phyloP scores from a whole-genome alignment of 768 basidiomycete genomes.

The Omphalotus guepiniiformis region DNA sequence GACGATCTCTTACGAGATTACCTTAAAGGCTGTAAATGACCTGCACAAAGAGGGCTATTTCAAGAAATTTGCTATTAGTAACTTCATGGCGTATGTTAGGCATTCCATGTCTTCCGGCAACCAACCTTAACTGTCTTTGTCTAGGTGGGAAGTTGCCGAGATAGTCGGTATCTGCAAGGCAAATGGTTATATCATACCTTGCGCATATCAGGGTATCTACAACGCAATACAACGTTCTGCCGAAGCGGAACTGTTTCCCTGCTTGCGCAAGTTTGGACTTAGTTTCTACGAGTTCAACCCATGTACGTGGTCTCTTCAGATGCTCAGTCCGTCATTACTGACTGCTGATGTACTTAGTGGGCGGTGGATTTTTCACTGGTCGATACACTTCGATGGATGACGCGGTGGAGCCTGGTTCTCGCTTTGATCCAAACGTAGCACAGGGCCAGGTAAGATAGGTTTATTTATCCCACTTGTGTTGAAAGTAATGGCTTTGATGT shows the following conservation, averaged over 20 bases:
- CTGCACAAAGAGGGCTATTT: conserved; percentile 56
- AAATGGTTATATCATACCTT: conserved; percentile 53
- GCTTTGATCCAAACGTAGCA: conserved; percentile 44
- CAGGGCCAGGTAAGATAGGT: conserved; percentile 40
- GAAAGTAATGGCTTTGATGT: neutral
- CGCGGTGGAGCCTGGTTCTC: conserved; percentile 45
- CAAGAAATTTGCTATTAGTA: conserved; percentile 61
- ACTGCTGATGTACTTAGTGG: conserved; percentile 32
- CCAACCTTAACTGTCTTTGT: too few relatives aligned
- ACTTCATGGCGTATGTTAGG: conserved; percentile 54
- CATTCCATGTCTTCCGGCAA: conserved; percentile 54
- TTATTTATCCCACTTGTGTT: too few relatives aligned
- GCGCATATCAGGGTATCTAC: conserved; percentile 52
- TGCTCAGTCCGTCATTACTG: neutral
- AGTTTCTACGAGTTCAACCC: conserved; percentile 57
- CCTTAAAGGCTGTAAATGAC: conserved; percentile 48
- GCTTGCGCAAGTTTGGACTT: conserved; percentile 53
- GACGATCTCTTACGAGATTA: conserved; percentile 52
- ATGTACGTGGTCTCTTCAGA: conserved; percentile 25
- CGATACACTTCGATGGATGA: conserved; percentile 40
- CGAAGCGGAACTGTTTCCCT: conserved; percentile 47
- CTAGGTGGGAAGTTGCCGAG: conserved; percentile 59
- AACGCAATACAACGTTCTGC: conserved; percentile 37
- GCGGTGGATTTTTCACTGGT: conserved; percentile 56
- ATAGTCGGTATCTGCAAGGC: conserved; percentile 53